Percentiles rank a stretch among this genome's conserved stretches.
Conservation (phyloP, 371 early-diverging fungal species). For the Mortierella sp. region DNA sequence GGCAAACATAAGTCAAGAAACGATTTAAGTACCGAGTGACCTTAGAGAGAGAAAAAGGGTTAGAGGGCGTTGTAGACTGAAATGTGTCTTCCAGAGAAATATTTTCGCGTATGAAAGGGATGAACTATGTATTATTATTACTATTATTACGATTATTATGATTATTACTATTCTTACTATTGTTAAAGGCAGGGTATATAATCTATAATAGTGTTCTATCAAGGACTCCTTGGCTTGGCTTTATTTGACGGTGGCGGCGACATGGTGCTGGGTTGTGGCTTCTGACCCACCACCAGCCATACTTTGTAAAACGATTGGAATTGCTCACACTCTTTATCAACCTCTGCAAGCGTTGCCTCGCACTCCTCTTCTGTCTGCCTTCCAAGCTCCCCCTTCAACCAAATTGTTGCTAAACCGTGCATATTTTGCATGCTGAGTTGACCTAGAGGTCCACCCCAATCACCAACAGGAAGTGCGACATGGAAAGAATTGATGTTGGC, state of each 20-base stretch:
- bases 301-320: constrained; percentile 31
- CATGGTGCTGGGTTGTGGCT: neutral
- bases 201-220: too few species aligned
- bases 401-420: constrained; percentile 24
- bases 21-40: neutral
- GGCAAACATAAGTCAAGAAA: neutral
- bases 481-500: constrained; percentile 25
- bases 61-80: too few species aligned
- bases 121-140: too few species aligned
- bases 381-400: constrained; percentile 32
- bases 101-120: too few species aligned
- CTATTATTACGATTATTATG: too few species aligned
- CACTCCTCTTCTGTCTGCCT: constrained; percentile 24
- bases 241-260: neutral
- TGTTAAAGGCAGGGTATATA: too few species aligned
- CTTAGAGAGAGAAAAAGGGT: too few species aligned
- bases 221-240: too few species aligned
- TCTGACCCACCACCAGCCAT: constrained; percentile 34
- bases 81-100: too few species aligned
- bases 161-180: too few species aligned
- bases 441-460: constrained; percentile 38
- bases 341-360: constrained; percentile 19
- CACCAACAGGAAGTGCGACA: constrained; percentile 37
- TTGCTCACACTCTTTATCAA: constrained; percentile 23
- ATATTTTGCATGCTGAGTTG: constrained; percentile 34